Percentiles rank a stretch among this genome's conserved stretches.
These are phyloP conservation scores for Bruguiera gymnorhiza DNA, from an alignment of 345 rosid species.

Conservation along the genomic window DNA sequence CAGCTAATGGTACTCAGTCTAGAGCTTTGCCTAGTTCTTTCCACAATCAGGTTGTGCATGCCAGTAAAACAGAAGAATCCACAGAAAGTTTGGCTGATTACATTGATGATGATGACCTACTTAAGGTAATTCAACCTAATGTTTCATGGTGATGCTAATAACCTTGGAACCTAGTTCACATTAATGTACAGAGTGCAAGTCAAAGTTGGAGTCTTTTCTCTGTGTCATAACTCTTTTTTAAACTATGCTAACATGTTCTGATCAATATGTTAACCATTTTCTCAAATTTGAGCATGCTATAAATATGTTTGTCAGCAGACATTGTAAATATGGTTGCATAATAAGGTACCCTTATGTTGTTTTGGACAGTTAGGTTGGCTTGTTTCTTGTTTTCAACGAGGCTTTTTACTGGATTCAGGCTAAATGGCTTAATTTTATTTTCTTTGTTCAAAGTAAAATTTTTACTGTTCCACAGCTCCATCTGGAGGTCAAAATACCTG, in stretches of 20 bases:
- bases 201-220: not conserved
- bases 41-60: slow-evolving; percentile 28
- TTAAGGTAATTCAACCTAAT: slow-evolving; percentile 49
- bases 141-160: slow-evolving; percentile 3
- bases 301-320: no score
- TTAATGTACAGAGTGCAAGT: not conserved
- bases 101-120: slow-evolving; percentile 81
- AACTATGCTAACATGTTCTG: slow-evolving; percentile 3
- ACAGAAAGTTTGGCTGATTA: slow-evolving; percentile 46
- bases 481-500: slow-evolving; percentile 7
- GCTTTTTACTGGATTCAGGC: not conserved
- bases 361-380: no score
- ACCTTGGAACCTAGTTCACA: not conserved
- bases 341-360: no score
- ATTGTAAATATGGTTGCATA: no score
- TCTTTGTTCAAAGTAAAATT: not conserved
- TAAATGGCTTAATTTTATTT: not conserved
- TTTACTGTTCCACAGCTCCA: slow-evolving; percentile 1
- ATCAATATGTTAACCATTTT: not conserved
- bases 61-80: slow-evolving; percentile 31
- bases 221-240: not conserved
- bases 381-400: not conserved
- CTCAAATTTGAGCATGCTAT: not conserved
- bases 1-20: slow-evolving; percentile 20
- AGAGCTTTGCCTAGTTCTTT: slow-evolving; percentile 31